Conservation (phyloP, 345 rosid species). For the Aquilaria malaccensis region DNA sequence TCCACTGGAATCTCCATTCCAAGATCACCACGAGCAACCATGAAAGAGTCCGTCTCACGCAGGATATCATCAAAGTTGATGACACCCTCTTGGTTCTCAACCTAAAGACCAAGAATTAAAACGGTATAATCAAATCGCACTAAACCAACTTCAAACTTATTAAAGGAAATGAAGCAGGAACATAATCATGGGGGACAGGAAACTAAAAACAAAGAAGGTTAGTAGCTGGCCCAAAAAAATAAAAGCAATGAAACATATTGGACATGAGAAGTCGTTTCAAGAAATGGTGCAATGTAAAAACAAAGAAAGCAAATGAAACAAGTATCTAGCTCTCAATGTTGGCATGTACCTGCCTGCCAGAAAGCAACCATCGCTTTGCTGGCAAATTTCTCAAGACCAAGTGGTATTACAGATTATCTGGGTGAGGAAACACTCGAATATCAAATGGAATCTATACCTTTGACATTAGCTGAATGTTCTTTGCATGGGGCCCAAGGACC, state of each 20-base stretch:
- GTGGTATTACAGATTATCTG: too few relatives aligned
- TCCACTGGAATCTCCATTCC: slow-evolving; percentile 95
- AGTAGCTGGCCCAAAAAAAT: too few relatives aligned
- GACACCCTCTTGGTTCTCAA: slow-evolving; percentile 96
- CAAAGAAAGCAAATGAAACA: too few relatives aligned
- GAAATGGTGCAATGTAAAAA: too few relatives aligned
- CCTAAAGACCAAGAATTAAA: slow-evolving; percentile 28
- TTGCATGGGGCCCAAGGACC: slow-evolving; percentile 79
- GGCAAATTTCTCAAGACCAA: too few relatives aligned
- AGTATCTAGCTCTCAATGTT: too few relatives aligned
- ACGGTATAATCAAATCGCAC: not conserved
- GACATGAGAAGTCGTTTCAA: too few relatives aligned
- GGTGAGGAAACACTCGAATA: not conserved
- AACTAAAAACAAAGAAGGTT: too few relatives aligned
- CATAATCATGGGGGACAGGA: too few relatives aligned
- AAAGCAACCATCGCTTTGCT: too few relatives aligned
- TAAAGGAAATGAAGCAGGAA: not conserved
- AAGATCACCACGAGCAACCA: slow-evolving; percentile 97
- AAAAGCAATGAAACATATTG: too few relatives aligned
- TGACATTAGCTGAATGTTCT: slow-evolving; percentile 69
- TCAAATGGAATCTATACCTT: slow-evolving; percentile 40
- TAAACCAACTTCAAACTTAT: not conserved
- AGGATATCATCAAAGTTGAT: slow-evolving; percentile 83
- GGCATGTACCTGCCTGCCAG: too few relatives aligned
- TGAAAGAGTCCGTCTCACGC: slow-evolving; percentile 87